phyloP scores from a whole-genome alignment of 2,329 filamentous ascomycete species.

The Claviceps quebecensis region DNA sequence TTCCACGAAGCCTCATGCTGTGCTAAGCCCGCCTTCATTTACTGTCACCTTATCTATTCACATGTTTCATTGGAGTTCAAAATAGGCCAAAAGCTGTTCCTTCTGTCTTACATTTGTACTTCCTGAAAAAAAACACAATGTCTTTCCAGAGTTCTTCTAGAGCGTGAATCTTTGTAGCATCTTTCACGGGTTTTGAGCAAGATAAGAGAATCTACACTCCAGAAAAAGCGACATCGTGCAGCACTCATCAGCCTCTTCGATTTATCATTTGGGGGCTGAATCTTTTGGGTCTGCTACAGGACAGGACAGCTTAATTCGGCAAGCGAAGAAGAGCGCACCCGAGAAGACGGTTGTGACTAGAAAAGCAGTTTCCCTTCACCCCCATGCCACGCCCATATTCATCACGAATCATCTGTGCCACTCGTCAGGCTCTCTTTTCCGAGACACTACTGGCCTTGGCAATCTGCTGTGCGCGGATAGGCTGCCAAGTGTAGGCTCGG shows the following conservation, averaged over 20 bases:
- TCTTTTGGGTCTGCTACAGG: not conserved
- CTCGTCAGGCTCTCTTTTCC: not conserved
- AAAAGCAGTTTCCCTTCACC: no score
- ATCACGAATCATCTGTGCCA: not conserved
- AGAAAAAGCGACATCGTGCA: not conserved
- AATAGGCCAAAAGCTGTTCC: no score
- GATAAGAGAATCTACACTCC: no score
- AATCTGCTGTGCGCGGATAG: not conserved
- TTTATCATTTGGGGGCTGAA: not conserved
- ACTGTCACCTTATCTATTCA: no score
- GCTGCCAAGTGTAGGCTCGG: not conserved
- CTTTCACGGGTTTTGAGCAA: no score
- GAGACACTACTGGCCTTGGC: slow-evolving; percentile 2
- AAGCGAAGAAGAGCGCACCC: not conserved
- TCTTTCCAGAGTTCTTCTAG: no score
- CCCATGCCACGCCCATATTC: not conserved
- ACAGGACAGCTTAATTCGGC: not conserved
- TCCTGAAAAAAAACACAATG: no score
- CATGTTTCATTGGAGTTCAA: no score
- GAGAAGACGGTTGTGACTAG: not conserved
- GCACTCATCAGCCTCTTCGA: not conserved
- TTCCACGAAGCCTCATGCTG: no score
- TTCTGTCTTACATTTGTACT: no score
- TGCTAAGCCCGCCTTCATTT: no score
- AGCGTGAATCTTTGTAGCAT: no score